Evolutionary conservation across 768 basidiomycete species (phyloP).

Genomic region (Rubroboletus satanas): DNA sequence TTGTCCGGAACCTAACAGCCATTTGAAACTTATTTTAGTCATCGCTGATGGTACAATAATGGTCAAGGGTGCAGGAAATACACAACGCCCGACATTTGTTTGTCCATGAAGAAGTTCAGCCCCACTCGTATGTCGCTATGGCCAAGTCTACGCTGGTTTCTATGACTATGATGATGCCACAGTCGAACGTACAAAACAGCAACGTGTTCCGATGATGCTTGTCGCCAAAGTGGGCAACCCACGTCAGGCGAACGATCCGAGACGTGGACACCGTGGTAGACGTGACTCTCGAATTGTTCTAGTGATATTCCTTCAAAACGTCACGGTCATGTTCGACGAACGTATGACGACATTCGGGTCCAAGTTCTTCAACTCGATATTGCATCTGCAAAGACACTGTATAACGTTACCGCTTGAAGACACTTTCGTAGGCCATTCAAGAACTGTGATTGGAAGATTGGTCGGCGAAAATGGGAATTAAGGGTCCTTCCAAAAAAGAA

Average conservation of each 20-base stretch:
- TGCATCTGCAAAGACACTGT: too few species aligned
- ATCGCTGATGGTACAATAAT: slow-evolving; percentile 98
- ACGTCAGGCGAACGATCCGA: slow-evolving; percentile 78
- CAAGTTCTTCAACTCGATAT: slow-evolving; percentile 98
- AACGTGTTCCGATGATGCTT: slow-evolving; percentile 91
- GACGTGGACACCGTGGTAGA: slow-evolving; percentile 98
- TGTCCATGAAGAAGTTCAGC: slow-evolving; percentile 97
- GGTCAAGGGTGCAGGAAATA: slow-evolving; percentile 96
- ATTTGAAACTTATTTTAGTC: slow-evolving; percentile 88
- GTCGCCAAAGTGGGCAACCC: slow-evolving; percentile 97
- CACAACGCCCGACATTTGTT: slow-evolving; percentile 90
- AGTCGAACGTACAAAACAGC: slow-evolving; percentile 88
- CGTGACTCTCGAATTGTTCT: slow-evolving; percentile 97
- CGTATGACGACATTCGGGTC: slow-evolving; percentile 99
- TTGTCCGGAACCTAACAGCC: too few species aligned
- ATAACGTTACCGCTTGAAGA: too few species aligned
- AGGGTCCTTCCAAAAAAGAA: too few species aligned
- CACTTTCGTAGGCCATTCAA: too few species aligned
- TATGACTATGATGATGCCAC: slow-evolving; percentile 93
- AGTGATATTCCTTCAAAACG: slow-evolving; percentile 98
- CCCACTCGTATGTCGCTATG: slow-evolving; percentile 98
- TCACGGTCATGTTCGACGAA: slow-evolving; percentile 99
- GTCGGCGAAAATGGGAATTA: too few species aligned
- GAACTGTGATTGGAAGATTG: too few species aligned
- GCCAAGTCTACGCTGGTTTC: slow-evolving; percentile 96